Conservation (phyloP, 306 rosid species). For the Fragaria ananassa region DNA sequence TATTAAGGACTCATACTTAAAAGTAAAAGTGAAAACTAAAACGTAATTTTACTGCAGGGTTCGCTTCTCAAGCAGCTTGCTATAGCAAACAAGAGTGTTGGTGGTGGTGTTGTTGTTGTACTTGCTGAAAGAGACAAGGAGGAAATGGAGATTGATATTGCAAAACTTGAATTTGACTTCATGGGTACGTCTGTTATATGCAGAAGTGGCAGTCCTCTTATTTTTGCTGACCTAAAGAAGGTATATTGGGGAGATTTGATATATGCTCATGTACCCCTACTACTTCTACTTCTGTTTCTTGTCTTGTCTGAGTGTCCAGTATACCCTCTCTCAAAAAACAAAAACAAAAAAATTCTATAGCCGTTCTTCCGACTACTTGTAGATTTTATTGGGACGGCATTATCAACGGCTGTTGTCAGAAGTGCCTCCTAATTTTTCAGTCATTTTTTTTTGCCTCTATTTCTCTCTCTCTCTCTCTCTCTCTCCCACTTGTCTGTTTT, state of each 20-base stretch:
- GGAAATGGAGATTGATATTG: conserved; percentile 95
- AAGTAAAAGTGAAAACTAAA: conserved; percentile 20
- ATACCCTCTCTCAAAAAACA: no score
- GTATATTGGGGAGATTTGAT: conserved; percentile 33
- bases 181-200: conserved; percentile 98
- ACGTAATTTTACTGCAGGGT: conserved; percentile 53
- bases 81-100: conserved; percentile 90
- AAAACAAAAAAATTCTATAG: not conserved
- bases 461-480: not conserved
- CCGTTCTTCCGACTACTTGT: not conserved
- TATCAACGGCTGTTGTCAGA: not conserved
- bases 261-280: conserved; percentile 1
- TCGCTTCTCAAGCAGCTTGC: conserved; percentile 96
- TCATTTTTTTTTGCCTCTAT: not conserved
- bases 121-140: conserved; percentile 99
- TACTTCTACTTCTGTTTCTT: not conserved
- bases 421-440: not conserved
- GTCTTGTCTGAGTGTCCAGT: conserved; percentile 6
- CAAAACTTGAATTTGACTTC: conserved; percentile 91
- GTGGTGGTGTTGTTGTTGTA: conserved; percentile 91
- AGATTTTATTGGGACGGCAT: not conserved
- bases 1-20: not conserved
- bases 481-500: not conserved
- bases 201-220: conserved; percentile 98
- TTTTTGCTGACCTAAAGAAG: conserved; percentile 93